A percentile compares a stretch with the other conserved stretches of the same genome.
phyloP scores from a whole-genome alignment of 129 eudicot genomes.

The Calendula officinalis region DNA sequence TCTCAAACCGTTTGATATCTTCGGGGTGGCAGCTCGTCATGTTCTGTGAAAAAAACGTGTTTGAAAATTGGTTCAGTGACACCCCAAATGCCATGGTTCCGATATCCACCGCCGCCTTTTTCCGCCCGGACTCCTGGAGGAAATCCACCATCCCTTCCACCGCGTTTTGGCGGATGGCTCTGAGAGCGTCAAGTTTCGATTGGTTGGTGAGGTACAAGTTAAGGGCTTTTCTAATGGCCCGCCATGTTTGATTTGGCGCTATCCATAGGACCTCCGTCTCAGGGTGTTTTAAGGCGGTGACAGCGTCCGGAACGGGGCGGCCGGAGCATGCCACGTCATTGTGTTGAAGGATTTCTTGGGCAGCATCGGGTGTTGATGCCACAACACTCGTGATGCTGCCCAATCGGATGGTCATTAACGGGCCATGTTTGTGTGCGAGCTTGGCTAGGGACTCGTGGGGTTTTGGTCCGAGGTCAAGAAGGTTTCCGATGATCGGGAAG shows the following conservation, averaged over 20 bases:
- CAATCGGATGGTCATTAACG: not conserved
- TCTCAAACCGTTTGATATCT: conserved; percentile 22
- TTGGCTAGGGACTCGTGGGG: conserved; percentile 15
- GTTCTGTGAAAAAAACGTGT: conserved; percentile 33
- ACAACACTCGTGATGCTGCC: too few relatives aligned
- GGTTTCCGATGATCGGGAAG: conserved; percentile 30
- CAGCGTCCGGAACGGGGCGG: conserved; percentile 31
- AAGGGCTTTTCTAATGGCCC: conserved; percentile 30
- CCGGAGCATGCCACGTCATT: conserved; percentile 41
- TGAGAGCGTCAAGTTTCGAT: conserved; percentile 28
- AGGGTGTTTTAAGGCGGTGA: conserved; percentile 20
- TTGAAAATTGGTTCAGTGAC: conserved; percentile 35
- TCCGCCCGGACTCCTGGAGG: conserved; percentile 12
- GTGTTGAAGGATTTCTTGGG: conserved; percentile 32
- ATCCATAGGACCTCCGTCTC: conserved; percentile 36
- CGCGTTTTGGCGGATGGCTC: conserved; percentile 22
- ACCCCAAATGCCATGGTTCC: conserved; percentile 37
- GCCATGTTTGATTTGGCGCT: conserved; percentile 33
- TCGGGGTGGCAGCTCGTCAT: conserved; percentile 22
- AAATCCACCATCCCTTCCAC: conserved; percentile 27
- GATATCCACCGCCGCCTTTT: conserved; percentile 20
- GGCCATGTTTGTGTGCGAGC: not conserved
- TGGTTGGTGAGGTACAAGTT: conserved; percentile 19
- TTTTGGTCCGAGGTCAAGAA: conserved; percentile 7
- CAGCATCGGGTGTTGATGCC: too few relatives aligned